These are phyloP conservation scores for Alisma plantagoaquatica DNA, from an alignment of 106 monocot genomes.

Conservation along the genomic window DNA sequence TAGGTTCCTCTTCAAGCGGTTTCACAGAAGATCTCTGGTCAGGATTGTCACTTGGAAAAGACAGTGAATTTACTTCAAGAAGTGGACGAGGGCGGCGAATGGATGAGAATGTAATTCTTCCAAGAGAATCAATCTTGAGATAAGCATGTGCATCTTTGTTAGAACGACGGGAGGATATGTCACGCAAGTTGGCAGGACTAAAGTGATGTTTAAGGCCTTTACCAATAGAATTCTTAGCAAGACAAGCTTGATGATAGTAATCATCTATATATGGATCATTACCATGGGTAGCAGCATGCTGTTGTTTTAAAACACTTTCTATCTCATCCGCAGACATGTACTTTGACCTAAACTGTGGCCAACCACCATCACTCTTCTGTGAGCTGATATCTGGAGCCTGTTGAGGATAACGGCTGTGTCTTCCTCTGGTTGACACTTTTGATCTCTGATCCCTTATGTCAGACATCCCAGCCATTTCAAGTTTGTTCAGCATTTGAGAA, in stretches of 20 bases:
- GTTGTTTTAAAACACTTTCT: conserved; percentile 46
- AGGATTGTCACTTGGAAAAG: conserved; percentile 5
- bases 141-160: conserved; percentile 36
- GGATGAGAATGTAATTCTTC: conserved; percentile 44
- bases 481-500: conserved; percentile 19
- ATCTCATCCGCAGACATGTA: conserved; percentile 69
- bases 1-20: conserved; percentile 22
- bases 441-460: conserved; percentile 29
- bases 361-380: conserved; percentile 21
- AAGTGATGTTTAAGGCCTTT: conserved; percentile 27
- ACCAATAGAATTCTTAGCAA: conserved; percentile 25
- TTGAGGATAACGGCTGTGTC: conserved; percentile 27
- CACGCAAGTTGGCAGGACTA: conserved; percentile 34
- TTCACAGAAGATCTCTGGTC: conserved; percentile 7
- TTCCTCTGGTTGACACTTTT: conserved; percentile 27
- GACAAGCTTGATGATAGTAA: conserved; percentile 65
- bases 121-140: conserved; percentile 48
- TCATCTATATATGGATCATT: conserved; percentile 60
- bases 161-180: conserved; percentile 23
- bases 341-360: conserved; percentile 37
- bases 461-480: conserved; percentile 16
- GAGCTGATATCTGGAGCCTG: conserved; percentile 20
- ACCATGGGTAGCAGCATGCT: conserved; percentile 40
- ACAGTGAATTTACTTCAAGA: conserved; percentile 4
- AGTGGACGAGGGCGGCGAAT: conserved; percentile 31